Percentiles rank a stretch among this genome's conserved stretches.
These are phyloP conservation scores for Ogataea corticis DNA, from an alignment of 805 yeast genomes.

Conservation along the genomic window DNA sequence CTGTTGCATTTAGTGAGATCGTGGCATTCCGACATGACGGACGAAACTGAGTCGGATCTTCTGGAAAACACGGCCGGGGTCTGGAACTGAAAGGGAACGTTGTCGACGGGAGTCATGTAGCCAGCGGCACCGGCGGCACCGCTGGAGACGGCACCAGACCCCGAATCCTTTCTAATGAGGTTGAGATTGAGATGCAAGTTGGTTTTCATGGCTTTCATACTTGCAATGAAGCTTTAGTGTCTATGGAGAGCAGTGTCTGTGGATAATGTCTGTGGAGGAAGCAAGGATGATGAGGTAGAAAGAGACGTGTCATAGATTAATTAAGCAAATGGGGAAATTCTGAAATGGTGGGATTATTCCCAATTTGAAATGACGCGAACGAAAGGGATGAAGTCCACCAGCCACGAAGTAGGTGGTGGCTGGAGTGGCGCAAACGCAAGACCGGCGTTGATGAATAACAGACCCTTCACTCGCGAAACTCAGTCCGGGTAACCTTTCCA, in stretches of 20 bases:
- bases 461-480: too few species aligned
- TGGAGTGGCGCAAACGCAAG: too few species aligned
- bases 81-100: slow-evolving; percentile 22
- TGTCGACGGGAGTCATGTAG: slow-evolving; percentile 26
- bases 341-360: background rate
- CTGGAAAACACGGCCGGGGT: slow-evolving; percentile 20
- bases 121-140: slow-evolving; percentile 7
- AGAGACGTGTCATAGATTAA: slow-evolving; percentile 6
- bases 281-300: background rate
- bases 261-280: slow-evolving; percentile 6
- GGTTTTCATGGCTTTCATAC: slow-evolving; percentile 30
- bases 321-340: slow-evolving; percentile 6
- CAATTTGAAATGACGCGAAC: slow-evolving; percentile 3
- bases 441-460: too few species aligned
- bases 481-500: too few species aligned
- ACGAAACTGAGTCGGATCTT: slow-evolving; percentile 22
- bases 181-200: slow-evolving; percentile 26
- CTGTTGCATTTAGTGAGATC: slow-evolving; percentile 25
- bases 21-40: slow-evolving; percentile 18
- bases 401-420: too few species aligned
- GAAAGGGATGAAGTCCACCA: slow-evolving; percentile 7
- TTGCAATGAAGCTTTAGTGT: background rate
- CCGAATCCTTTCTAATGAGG: slow-evolving; percentile 23
- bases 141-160: slow-evolving; percentile 3
- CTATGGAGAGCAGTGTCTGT: slow-evolving; percentile 1